These are phyloP conservation scores for Trichoderma gamsii DNA, from an alignment of 495 filamentous ascomycete genomes.

Conservation along the genomic window DNA sequence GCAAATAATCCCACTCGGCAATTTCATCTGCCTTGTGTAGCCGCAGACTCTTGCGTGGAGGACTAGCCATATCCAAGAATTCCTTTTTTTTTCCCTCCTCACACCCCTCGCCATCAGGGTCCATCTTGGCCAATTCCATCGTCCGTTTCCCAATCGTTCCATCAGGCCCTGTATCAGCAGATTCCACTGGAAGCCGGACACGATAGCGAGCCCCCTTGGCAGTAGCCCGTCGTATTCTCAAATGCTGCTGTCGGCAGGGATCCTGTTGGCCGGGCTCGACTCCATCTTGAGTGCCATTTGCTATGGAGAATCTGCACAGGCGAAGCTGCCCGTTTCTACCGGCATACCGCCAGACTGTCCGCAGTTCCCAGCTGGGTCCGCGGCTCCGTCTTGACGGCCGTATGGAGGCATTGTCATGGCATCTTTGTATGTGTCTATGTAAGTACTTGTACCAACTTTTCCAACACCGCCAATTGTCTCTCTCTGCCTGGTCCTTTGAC, in stretches of 20 bases:
- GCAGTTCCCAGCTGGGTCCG: not conserved
- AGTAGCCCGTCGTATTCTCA: not conserved
- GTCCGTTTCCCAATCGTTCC: not conserved
- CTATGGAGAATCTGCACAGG: conserved; percentile 10
- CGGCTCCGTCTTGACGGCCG: not conserved
- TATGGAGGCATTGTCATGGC: not conserved
- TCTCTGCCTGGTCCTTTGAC: not conserved
- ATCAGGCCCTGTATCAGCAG: not conserved
- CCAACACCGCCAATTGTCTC: conserved; percentile 1
- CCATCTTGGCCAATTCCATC: not conserved
- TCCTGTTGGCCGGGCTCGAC: not conserved
- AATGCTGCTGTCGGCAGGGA: not conserved
- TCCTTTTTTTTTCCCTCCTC: not conserved
- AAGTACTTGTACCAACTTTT: not conserved
- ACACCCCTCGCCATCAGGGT: not conserved
- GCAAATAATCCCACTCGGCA: not conserved
- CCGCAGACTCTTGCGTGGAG: not conserved
- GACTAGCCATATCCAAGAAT: not conserved
- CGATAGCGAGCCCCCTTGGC: not conserved
- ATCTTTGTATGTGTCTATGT: not conserved
- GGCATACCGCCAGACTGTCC: conserved; percentile 10
- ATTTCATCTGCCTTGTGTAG: not conserved
- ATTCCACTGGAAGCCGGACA: not conserved
- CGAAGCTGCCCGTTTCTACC: conserved; percentile 7
- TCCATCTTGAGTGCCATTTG: conserved; percentile 2